Conservation (phyloP, 164 flowering plant genomes). For the Vitis rotundifolia region DNA sequence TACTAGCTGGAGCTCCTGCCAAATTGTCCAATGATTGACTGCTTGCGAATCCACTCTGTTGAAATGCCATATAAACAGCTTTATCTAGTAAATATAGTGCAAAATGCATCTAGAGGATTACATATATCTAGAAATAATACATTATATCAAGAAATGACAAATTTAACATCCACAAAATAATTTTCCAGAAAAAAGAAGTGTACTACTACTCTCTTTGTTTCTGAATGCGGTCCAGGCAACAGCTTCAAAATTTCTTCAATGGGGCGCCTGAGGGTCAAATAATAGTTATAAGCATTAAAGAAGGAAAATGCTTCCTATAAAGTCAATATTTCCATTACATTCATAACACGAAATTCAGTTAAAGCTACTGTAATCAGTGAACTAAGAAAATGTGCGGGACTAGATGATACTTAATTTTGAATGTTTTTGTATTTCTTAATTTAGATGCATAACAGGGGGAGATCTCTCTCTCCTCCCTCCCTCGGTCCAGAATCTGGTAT, state of each 20-base stretch:
- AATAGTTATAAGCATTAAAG: background rate
- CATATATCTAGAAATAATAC: background rate
- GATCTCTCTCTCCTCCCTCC: too few relatives aligned
- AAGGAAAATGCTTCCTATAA: background rate
- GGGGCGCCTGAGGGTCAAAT: slow-evolving; percentile 72
- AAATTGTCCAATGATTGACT: slow-evolving; percentile 54
- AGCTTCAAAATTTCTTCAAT: slow-evolving; percentile 87
- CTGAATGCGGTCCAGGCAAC: slow-evolving; percentile 93
- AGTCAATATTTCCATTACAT: background rate
- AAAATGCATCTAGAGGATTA: background rate
- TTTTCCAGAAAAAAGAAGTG: background rate
- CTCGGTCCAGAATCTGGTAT: too few relatives aligned
- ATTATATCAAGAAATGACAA: slow-evolving; percentile 1
- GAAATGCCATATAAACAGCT: background rate
- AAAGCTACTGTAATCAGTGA: background rate
- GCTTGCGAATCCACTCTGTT: slow-evolving; percentile 72
- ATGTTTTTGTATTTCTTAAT: too few relatives aligned
- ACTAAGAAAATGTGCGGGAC: too few relatives aligned
- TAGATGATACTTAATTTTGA: too few relatives aligned
- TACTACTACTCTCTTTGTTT: slow-evolving; percentile 78
- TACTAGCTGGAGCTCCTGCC: slow-evolving; percentile 36
- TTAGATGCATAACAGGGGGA: too few relatives aligned
- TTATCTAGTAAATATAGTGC: too few relatives aligned
- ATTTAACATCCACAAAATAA: background rate
- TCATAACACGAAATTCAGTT: background rate